Conservation (phyloP, 2,329 filamentous ascomycete species). For the Coniochaeta ligniaria region DNA sequence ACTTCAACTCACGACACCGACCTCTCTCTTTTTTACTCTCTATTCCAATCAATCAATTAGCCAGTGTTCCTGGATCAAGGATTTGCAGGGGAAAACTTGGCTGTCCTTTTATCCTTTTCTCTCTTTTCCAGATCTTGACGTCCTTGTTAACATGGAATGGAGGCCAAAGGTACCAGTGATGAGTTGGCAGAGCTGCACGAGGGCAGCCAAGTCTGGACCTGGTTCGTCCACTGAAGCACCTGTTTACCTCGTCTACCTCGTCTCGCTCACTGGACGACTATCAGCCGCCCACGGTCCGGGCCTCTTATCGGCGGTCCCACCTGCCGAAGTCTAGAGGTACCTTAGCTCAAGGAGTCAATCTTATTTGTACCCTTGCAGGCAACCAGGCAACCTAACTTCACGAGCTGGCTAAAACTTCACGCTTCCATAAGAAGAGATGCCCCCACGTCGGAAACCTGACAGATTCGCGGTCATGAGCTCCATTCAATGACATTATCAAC, state of each 20-base stretch:
- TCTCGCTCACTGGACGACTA: slow-evolving; percentile 12
- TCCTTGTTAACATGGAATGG: no score
- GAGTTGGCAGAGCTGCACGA: slow-evolving; percentile 11
- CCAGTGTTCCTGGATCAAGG: background rate
- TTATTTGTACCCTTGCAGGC: no score
- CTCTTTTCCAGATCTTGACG: background rate
- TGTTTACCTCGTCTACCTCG: slow-evolving; percentile 13
- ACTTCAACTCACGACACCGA: slow-evolving; percentile 1
- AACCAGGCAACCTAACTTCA: no score
- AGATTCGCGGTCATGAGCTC: no score
- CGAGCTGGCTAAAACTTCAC: no score
- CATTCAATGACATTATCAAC: no score
- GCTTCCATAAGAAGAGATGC: no score
- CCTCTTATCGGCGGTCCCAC: slow-evolving; percentile 11
- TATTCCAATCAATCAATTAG: background rate
- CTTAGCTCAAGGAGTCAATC: no score
- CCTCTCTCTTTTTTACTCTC: slow-evolving; percentile 1
- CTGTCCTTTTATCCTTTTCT: background rate
- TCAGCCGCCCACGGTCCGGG: slow-evolving; percentile 5
- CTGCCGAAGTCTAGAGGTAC: no score
- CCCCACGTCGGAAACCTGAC: no score
- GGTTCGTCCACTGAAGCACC: slow-evolving; percentile 1
- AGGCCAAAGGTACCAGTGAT: slow-evolving; percentile 2
- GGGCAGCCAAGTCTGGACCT: background rate
- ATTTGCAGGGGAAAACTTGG: background rate